Base-by-base conservation (phyloP, 768 basidiomycete species). In the Chiua virens region DNA sequence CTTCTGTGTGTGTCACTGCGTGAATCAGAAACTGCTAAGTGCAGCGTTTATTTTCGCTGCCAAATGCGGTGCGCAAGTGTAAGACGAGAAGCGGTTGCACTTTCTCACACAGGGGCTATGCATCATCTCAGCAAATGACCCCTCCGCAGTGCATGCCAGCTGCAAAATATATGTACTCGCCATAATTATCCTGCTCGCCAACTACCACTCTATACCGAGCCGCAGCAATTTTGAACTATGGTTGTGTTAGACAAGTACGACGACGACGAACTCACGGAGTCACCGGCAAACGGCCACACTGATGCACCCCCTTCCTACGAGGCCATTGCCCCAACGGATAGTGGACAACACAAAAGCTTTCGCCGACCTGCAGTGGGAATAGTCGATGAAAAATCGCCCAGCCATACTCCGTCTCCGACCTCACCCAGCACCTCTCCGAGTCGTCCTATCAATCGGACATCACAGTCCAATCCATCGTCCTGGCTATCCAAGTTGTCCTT, bases 291-390 rank as follows among this genome's bases (percentile, higher is more conserved):
- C 25, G 28, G 14, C 15, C 37, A 39, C 32, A 28, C 20, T 1
- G 66, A 66, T 15, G 50, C 58, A 15, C 66, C 64, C 17, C 61
- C 58, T 17, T 64, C 64, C 5, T 66, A 68, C 28, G 66, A 66
- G 21, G 49, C 52, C 36, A 48, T 66, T 28, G 22, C 55, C 6
- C 5, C 50, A 17, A 20, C 10, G 13, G 21, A 11, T 17, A 5
- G 17, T 20, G 35, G 25, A 30, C 44, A 11, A 20, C 27, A 48
- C 4, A 42, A 38, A n/a, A 30, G 10, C 7, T 6, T 17, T 4
- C 15, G 6, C 11, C 8, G 38, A 21, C 18, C 40, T 13, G 2
- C 21, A n/a, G n/a, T n/a, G 14, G 28, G 22, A 11, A 14, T 17
- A 3, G 18, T 38, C 23, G 53, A 65, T n/a, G 50, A 55, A 34